Evolutionary conservation across 768 basidiomycete species (phyloP), one percentile per base, ranked within the genome.

Genomic region (Tylopilus felleus): DNA sequence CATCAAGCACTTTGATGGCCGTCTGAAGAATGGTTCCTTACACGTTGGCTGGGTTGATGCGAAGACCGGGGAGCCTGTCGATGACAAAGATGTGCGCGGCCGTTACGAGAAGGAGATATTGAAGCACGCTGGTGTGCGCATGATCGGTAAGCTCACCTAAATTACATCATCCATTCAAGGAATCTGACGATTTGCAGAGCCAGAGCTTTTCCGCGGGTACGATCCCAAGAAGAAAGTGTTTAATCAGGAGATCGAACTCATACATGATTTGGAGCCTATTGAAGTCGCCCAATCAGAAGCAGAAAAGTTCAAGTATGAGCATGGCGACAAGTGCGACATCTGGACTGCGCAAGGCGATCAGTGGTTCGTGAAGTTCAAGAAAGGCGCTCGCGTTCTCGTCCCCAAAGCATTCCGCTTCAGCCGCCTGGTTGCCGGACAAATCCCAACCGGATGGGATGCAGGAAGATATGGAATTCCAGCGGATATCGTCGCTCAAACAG

Each of bases 1-100:
- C 74, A 97, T 98, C 82, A 97, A 95, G 72, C 94, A 99, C 77
- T 96, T 98, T 72, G 92, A 99, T 61, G 97, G 97, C 17, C 93
- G 93, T 53, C 81, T 98, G 61, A 94, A 96, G 75, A 84, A 90
- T 61, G 93, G 93, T 41, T 83, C 90, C 29, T 79, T 96, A 29
- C 89, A 98, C 65, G 96, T 99, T 61, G 97, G 97, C 31, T 99
- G 97, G 97, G 94, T 98, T 46, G 96, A 98, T 65, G 84, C 86
- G 66, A 96, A 97, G 79, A 84, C 88, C 14, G 82, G 77, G 41
- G 95, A 98, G 59, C 93, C 97, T 8, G 88, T 99, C 33, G 96
- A 98, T 66, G 97, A 98, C 75, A 98, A 98, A 75, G 97, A 99
- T 60, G 88, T 98, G 58, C 86, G 88, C 56, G 86, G 86, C 29